Evolutionary conservation across 2,329 filamentous ascomycete genomes (phyloP), one percentile per base, ranked within the genome.

Genomic region (Diaporthe vexans): DNA sequence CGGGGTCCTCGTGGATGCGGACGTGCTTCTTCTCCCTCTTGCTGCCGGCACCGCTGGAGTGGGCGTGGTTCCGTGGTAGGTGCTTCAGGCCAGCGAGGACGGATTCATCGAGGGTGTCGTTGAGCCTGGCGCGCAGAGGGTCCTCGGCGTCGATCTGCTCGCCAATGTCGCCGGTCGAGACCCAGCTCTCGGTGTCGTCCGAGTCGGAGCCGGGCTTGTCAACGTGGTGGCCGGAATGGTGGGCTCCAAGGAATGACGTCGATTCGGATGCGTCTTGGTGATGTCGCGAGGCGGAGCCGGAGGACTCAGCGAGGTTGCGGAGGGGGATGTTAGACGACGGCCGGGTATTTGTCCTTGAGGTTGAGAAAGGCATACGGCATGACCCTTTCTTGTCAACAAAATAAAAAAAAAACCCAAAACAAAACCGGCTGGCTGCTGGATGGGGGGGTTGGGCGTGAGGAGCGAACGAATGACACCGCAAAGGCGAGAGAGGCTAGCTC

Each of bases 91-190:
- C 85, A 65, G 88, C 87, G 79, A 92, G 86, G 72, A 89, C 85
- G 79, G 91, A 89, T 79, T 88, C 90, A 82, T 94, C 91, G 74
- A 93, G 84, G 78, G 91, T 91, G 79, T 91, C 87, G 80, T 88
- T 88, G 75, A 96, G 88, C 80, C 91, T 92, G 79, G 91, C 90
- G 79, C 91, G 92, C 78, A 97, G 88, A 75, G 95, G 94, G 83
- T 98, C 94, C 84, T 96, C 91, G 81, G 92, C 91, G 87, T 94
- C 93, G 79, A 95, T 89, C 88, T 97, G 96, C 86, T 98, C 96
- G 81, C 94, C 95, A 80, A 98, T 91, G 85, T 98, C 97, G 81
- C 95, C 96, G 58, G 96, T 98, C 84, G 98, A 95, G 81, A 94
- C 95, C 95, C 95, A 98, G 79, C 94, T 91, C 74, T 76, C 75